phyloP scores from a whole-genome alignment of 75 land plant genomes.

The Cupressus sempervirens region DNA sequence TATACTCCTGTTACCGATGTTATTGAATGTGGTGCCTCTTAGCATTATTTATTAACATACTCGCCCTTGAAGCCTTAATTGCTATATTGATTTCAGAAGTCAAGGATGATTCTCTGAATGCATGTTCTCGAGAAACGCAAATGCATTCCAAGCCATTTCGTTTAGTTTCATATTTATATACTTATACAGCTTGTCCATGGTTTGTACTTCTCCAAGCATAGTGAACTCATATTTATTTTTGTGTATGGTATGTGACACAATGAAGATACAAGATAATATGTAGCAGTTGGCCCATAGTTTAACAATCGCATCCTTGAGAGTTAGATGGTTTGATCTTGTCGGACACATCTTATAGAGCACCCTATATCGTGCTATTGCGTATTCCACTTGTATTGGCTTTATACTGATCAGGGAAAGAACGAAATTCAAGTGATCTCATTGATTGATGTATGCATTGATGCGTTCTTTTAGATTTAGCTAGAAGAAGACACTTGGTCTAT shows the following conservation, averaged over 20 bases:
- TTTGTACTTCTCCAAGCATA: too few relatives aligned
- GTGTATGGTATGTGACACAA: not conserved
- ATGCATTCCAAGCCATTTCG: not conserved
- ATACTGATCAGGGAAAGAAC: not conserved
- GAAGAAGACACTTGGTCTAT: not conserved
- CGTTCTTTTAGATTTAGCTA: not conserved
- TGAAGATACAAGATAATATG: not conserved
- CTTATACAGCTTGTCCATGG: too few relatives aligned
- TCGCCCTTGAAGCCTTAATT: not conserved
- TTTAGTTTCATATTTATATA: too few relatives aligned
- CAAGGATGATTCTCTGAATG: not conserved
- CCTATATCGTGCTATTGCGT: not conserved
- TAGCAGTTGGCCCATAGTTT: not conserved
- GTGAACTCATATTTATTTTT: too few relatives aligned
- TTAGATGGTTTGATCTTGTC: not conserved
- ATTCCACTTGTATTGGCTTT: not conserved
- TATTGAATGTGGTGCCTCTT: not conserved
- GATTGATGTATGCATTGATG: not conserved
- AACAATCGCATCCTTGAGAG: not conserved
- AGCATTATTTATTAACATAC: not conserved
- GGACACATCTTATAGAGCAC: not conserved
- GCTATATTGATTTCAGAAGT: not conserved
- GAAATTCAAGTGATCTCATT: not conserved
- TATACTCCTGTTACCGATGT: not conserved
- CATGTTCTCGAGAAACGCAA: not conserved